These are phyloP conservation scores for Funneliformis caledonium DNA, from an alignment of 371 early-diverging fungal species.

Conservation along the genomic window DNA sequence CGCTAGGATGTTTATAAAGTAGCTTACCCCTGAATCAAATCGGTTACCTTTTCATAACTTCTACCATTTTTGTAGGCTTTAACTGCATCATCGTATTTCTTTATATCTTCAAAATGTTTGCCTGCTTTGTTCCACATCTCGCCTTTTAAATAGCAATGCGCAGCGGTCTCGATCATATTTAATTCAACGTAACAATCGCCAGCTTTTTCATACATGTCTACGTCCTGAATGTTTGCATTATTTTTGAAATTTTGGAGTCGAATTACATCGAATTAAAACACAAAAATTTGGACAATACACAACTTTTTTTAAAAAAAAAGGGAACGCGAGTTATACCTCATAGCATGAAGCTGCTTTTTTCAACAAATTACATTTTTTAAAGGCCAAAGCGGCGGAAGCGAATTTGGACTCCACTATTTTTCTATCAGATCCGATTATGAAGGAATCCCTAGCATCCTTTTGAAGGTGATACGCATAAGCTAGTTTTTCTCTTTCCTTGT, in stretches of 20 bases:
- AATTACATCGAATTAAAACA: not conserved
- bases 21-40: constrained; percentile 18
- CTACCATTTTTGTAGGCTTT: constrained; percentile 1
- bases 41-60: not conserved
- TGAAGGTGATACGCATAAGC: constrained; percentile 18
- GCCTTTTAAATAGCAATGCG: not conserved
- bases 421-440: not conserved
- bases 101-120: not conserved
- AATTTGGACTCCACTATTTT: not conserved
- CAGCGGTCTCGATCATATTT: constrained; percentile 14
- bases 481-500: not conserved
- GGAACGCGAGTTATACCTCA: not conserved
- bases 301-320: not conserved
- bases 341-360: constrained; percentile 14
- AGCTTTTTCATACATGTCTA: constrained; percentile 23
- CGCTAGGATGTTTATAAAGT: not conserved
- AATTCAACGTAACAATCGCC: not conserved
- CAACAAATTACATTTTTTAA: not conserved
- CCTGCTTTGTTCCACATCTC: not conserved
- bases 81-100: constrained; percentile 19
- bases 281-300: not conserved
- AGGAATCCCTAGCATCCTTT: constrained; percentile 11
- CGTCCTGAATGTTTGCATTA: not conserved
- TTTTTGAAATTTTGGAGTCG: not conserved
- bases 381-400: constrained; percentile 3